Base-by-base conservation (phyloP, 2,329 filamentous ascomycete species). In the Botrytis fragariae region DNA sequence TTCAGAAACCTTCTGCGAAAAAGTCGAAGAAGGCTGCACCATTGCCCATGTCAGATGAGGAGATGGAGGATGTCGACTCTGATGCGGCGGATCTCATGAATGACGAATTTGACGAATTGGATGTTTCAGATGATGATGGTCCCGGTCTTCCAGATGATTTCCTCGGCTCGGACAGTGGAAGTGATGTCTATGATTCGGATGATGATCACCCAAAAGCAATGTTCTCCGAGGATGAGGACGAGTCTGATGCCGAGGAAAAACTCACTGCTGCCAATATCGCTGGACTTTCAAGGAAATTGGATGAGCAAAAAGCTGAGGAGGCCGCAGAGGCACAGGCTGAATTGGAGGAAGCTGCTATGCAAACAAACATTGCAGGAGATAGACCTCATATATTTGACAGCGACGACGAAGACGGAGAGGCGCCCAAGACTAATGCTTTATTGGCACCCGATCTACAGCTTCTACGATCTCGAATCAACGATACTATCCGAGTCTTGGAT, bases 201-300 rank as follows among this genome's bases (percentile, higher is more conserved):
- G 86, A 87, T 68, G 84, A 85, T 77, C 91, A 91, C 0, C 86
- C 83, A 81, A 84, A 87, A 79, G 89, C 91, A 76, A 93, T 97
- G 86, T 99, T 97, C 86, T 98, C 96, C 0, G 96, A 98, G 76
- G 95, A 98, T 80, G 94, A 97, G 78, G 93, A 95, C 76, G 91
- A 94, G 69, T 95, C 92, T 1, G 94, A 97, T 78, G 91, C 90
- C 8, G 94, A 97, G 83, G 95, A 98, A 84, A 92, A 91, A 81
- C 87, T 99, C 77, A 99, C 94, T 69, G 95, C 95, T 2, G 96
- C 96, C 75, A 99, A 99, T 83, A 98, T 99, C 76, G 96, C 92
- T 79, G 96, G 96, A 74, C 85, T 99, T 72, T 95, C 95, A 72
- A 88, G 90, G 78, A 95, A 94, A 82, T 84, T 99, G 73, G 95